Evolutionary conservation across 106 monocot species (phyloP), one percentile per base, ranked within the genome.

Genomic region (Narthecium ossifragum): DNA sequence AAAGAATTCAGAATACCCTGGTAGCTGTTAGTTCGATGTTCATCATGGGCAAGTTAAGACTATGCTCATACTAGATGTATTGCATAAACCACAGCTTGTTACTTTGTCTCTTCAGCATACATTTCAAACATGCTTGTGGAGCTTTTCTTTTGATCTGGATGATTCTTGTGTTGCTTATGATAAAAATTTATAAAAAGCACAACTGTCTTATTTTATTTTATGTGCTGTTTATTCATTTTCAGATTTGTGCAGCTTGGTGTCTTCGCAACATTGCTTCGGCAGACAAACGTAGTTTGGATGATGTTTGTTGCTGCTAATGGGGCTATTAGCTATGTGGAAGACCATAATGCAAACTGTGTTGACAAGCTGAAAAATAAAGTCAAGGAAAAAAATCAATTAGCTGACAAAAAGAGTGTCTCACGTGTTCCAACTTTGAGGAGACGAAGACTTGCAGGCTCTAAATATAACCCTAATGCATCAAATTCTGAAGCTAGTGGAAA

Each of bases 231-330:
- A 38, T 39, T 15, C 17, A 64, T 65, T 40, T 59, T 38, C 25
- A 25, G 5, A 38, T 23, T 66, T 40, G n/a, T 68, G 48, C 75
- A 98, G 96, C 58, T 98, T 61, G 96, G 87, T 20, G 90, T 79
- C 43, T 54, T 87, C 20, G 75, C 84, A 0, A 75, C 73, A 38
- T 51, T 87, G 41, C 66, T 80, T 26, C 83, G 96, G 55, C 96
- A 98, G 68, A 98, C 96, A 71, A 98, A 98, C 79, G 61, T 81
- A 14, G 68, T 98, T 37, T 98, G 96, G 96, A 56, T 98, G 61
- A 14, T 86, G 29, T 98, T 91, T 84, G 65, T 91, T 70, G 87
- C 87, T 47, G 82, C 73, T 39, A 76, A 73, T 76, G 69, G 72
- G 7, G 87, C 87, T 34, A 74, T 91, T 51, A 43, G 38, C 33